Base-by-base conservation (phyloP, 495 filamentous ascomycete genomes). In the Podospora comata region DNA sequence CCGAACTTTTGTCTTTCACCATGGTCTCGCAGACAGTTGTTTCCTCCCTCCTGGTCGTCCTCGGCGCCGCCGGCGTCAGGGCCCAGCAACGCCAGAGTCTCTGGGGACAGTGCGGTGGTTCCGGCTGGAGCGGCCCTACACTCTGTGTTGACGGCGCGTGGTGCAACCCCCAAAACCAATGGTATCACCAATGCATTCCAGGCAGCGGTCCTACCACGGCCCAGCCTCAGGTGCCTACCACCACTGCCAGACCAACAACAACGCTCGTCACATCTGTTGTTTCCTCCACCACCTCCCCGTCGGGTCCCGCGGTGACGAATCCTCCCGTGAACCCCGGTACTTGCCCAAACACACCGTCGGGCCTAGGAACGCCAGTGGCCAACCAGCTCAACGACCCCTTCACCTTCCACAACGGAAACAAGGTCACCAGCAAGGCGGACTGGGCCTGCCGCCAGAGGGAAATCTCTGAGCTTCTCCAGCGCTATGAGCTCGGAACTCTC, bases 401-500 rank as follows among this genome's bases (percentile, higher is more conserved):
- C 73, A 82, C 75, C 27, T 83, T 81, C 70, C 72, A 80, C 60
- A 78, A 80, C 59, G 84, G 84, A 48, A 71, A 28, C 55, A 78
- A 79, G 64, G 81, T 87, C 9, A 74, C 77, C 0, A 82, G 74
- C 66, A 73, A 78, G 67, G 77, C 70, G 4, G 78, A 84, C 62
- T 87, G 81, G 80, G 62, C 66, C 20, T 86, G 84, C 74, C 81
- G 83, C 18, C 80, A 81, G 68, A 71, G 76, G 19, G 82, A 87
- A 76, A 84, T 86, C 65, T 77, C 68, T 69, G 75, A 80, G 66
- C 76, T 83, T 60, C 65, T 87, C 13, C 81, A 85, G 71, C 74
- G 75, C 56, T 85, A 83, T 73, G 84, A 87, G 73, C 82, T 86
- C 20, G 85, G 85, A 39, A 77, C 70, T 15, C 76, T 81, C 57